Conservation (phyloP, 306 rosid species). For the Benincasa hispida region DNA sequence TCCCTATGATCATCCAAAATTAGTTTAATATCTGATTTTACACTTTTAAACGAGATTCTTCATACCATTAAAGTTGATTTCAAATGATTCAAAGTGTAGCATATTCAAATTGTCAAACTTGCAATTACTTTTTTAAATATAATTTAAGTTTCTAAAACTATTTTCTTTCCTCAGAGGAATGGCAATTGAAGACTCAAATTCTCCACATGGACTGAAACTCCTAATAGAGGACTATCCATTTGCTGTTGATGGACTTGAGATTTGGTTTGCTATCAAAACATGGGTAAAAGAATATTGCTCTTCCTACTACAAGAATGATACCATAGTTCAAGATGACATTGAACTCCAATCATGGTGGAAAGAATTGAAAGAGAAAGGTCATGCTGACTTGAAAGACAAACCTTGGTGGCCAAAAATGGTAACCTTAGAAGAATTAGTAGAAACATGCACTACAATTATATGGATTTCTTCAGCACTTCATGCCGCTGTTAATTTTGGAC, state of each 20-base stretch:
- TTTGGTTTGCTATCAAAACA: slow-evolving; percentile 47
- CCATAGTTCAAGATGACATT: slow-evolving; percentile 16
- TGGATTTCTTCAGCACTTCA: slow-evolving; percentile 70
- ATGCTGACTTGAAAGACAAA: slow-evolving; percentile 48
- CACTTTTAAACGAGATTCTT: too few species aligned
- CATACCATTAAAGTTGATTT: too few species aligned
- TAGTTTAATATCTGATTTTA: too few species aligned
- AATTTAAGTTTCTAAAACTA: too few species aligned
- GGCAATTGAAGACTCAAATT: slow-evolving; percentile 45
- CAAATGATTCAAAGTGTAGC: too few species aligned
- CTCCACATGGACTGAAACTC: slow-evolving; percentile 41
- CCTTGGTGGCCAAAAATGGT: slow-evolving; percentile 80
- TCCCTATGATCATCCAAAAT: too few species aligned
- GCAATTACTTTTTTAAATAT: too few species aligned
- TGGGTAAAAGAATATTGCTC: slow-evolving; percentile 59
- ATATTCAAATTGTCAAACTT: too few species aligned
- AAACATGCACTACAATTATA: slow-evolving; percentile 46
- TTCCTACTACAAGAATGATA: slow-evolving; percentile 35
- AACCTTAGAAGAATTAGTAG: slow-evolving; percentile 29
- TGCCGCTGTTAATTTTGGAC: slow-evolving; percentile 78
- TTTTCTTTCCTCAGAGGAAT: slow-evolving; percentile 37
- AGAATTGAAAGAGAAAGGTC: slow-evolving; percentile 59
- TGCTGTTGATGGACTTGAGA: slow-evolving; percentile 74
- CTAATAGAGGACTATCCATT: slow-evolving; percentile 65
- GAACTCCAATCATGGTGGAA: slow-evolving; percentile 78